Evolutionary conservation across 495 filamentous ascomycete genomes (phyloP).

Genomic region (Penicillium fimorum): DNA sequence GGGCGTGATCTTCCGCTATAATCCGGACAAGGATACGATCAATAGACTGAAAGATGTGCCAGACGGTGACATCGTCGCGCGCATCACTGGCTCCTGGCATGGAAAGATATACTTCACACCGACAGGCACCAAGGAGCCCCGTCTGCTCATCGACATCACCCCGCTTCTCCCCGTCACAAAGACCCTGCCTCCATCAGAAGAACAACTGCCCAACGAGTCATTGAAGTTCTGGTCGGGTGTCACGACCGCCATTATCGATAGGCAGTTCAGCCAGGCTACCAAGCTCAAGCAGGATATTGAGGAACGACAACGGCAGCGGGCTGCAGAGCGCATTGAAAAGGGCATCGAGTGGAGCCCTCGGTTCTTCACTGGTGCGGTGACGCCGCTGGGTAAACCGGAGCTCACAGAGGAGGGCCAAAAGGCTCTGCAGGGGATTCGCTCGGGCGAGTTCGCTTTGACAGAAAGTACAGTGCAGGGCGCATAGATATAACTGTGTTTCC

Average conservation of each 20-base stretch:
- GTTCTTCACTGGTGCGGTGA: conserved; percentile 78
- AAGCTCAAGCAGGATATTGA: conserved; percentile 87
- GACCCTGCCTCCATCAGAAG: conserved; percentile 66
- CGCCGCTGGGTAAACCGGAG: conserved; percentile 72
- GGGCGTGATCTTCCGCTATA: conserved; percentile 85
- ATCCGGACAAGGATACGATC: conserved; percentile 75
- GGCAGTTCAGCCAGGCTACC: conserved; percentile 82
- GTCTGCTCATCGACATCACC: conserved; percentile 79
- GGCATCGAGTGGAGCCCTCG: conserved; percentile 76
- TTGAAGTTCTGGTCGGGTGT: conserved; percentile 84
- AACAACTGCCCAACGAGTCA: conserved; percentile 87
- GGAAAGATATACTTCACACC: conserved; percentile 67
- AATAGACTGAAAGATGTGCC: conserved; percentile 79
- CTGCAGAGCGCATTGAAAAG: conserved; percentile 67
- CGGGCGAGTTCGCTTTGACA: conserved; percentile 55
- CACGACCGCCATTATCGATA: conserved; percentile 80
- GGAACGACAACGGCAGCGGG: conserved; percentile 81
- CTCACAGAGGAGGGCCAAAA: conserved; percentile 73
- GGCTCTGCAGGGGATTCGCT: conserved; percentile 67
- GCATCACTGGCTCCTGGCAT: conserved; percentile 81
- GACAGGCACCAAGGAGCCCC: conserved; percentile 57
- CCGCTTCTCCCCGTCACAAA: conserved; percentile 78
- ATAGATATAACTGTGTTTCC: conserved; percentile 28
- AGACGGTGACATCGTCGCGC: conserved; percentile 76
- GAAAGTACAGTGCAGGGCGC: conserved; percentile 47